A percentile compares a stretch with the other conserved stretches of the same genome.
These are phyloP conservation scores for Fusarium marasasianum DNA, from an alignment of 2,329 filamentous ascomycete genomes.

Conservation along the genomic window DNA sequence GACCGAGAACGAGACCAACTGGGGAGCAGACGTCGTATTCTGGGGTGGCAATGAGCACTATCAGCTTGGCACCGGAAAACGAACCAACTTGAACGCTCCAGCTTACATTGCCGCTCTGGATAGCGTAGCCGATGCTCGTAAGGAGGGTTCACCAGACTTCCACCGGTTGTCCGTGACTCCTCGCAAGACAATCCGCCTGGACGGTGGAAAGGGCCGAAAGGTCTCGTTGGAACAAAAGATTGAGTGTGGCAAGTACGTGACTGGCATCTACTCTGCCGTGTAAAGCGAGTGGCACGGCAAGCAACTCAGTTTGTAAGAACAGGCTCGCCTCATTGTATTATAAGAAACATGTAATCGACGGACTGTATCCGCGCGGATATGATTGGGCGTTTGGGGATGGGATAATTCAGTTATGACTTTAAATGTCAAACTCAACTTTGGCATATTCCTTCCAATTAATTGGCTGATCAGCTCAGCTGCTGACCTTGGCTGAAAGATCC, in stretches of 20 bases:
- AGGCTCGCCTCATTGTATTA: slow-evolving; percentile 21
- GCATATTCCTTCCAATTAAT: slow-evolving; percentile 5
- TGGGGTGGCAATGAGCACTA: slow-evolving; percentile 97
- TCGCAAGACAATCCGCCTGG: slow-evolving; percentile 72
- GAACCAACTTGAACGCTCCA: slow-evolving; percentile 81
- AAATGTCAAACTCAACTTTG: slow-evolving; percentile 21
- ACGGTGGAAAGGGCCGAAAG: slow-evolving; percentile 69
- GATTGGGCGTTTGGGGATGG: slow-evolving; percentile 26
- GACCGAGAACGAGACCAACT: slow-evolving; percentile 79
- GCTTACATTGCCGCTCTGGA: slow-evolving; percentile 83
- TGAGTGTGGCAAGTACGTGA: slow-evolving; percentile 84
- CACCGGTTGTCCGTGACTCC: slow-evolving; percentile 86
- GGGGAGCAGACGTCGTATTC: slow-evolving; percentile 87
- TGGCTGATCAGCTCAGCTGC: slow-evolving; percentile 6
- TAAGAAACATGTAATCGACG: slow-evolving; percentile 30
- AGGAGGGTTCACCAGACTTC: slow-evolving; percentile 68
- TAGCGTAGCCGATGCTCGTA: slow-evolving; percentile 64
- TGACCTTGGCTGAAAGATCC: neutral
- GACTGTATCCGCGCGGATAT: slow-evolving; percentile 15
- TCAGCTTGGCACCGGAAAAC: slow-evolving; percentile 90
- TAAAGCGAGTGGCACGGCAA: slow-evolving; percentile 41
- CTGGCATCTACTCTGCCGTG: slow-evolving; percentile 80
- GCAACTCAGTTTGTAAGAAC: slow-evolving; percentile 4
- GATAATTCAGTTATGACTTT: slow-evolving; percentile 11
- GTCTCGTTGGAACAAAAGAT: slow-evolving; percentile 85